These are phyloP conservation scores for Periconia macrospinosa DNA, from an alignment of 2,329 filamentous ascomycete species.

Conservation along the genomic window DNA sequence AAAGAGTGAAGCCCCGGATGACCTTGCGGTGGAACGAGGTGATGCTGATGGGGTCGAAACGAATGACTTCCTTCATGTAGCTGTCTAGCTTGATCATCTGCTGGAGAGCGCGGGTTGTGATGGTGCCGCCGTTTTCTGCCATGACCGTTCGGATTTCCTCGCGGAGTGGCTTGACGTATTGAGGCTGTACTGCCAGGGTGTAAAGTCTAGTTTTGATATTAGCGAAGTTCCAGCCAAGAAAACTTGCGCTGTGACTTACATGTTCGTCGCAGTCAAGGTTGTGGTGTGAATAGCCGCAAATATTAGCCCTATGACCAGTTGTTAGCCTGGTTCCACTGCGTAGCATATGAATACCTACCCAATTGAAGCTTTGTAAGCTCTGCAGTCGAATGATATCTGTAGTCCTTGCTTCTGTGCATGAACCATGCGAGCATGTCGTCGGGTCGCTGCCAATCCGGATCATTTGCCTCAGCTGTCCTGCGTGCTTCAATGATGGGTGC, in stretches of 20 bases:
- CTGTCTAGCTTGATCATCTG: slow-evolving; percentile 41
- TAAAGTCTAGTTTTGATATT: slow-evolving; percentile 23
- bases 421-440: slow-evolving; percentile 45
- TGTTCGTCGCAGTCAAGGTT: slow-evolving; percentile 25
- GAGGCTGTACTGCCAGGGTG: slow-evolving; percentile 35
- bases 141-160: slow-evolving; percentile 46
- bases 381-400: slow-evolving; percentile 8
- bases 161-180: slow-evolving; percentile 47
- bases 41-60: slow-evolving; percentile 24
- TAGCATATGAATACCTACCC: neutral
- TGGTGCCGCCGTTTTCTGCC: slow-evolving; percentile 34
- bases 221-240: neutral
- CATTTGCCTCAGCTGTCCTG: slow-evolving; percentile 21
- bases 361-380: slow-evolving; percentile 21
- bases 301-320: slow-evolving; percentile 11
- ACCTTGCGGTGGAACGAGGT: slow-evolving; percentile 56
- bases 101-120: slow-evolving; percentile 33
- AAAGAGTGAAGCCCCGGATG: slow-evolving; percentile 54
- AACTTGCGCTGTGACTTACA: slow-evolving; percentile 6
- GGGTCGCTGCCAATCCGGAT: slow-evolving; percentile 34
- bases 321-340: too few species aligned
- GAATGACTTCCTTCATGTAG: slow-evolving; percentile 40
- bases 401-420: slow-evolving; percentile 23
- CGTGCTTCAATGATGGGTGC: slow-evolving; percentile 29
- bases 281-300: slow-evolving; percentile 39